A percentile compares a stretch with the other conserved stretches of the same genome.
phyloP scores from a whole-genome alignment of 805 yeast species.

The Yarrowia sp. region DNA sequence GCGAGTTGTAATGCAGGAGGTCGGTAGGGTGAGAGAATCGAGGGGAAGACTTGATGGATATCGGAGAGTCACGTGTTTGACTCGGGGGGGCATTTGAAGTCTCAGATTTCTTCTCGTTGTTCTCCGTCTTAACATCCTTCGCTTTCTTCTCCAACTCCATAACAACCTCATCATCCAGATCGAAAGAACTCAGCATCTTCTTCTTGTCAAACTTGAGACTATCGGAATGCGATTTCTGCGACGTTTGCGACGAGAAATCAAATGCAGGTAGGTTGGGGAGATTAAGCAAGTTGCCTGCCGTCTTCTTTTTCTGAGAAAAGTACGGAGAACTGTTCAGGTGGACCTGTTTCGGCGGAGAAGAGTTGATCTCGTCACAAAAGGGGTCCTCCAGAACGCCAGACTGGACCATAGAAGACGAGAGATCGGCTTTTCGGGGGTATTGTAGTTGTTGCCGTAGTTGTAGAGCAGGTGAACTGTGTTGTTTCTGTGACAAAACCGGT shows the following conservation, averaged over 20 bases:
- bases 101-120: too few relatives aligned
- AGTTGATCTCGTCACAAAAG: slow-evolving; percentile 15
- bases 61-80: too few relatives aligned
- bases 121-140: too few relatives aligned
- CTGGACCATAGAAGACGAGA: slow-evolving; percentile 11
- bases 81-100: too few relatives aligned
- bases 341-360: slow-evolving; percentile 1
- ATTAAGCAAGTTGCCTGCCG: slow-evolving; percentile 1
- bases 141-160: background rate
- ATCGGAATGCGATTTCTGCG: background rate
- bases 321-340: slow-evolving; percentile 10
- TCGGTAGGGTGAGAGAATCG: background rate
- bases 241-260: slow-evolving; percentile 5
- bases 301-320: background rate
- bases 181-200: background rate
- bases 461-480: background rate
- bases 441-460: background rate
- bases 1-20: slow-evolving; percentile 1
- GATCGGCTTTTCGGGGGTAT: background rate
- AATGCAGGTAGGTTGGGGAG: slow-evolving; percentile 10
- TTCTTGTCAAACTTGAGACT: slow-evolving; percentile 8
- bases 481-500: background rate
- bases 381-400: slow-evolving; percentile 13
- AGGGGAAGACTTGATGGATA: background rate
- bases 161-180: background rate